Base-by-base conservation (phyloP, 805 yeast species). In the Candida pseudofarinosa region DNA sequence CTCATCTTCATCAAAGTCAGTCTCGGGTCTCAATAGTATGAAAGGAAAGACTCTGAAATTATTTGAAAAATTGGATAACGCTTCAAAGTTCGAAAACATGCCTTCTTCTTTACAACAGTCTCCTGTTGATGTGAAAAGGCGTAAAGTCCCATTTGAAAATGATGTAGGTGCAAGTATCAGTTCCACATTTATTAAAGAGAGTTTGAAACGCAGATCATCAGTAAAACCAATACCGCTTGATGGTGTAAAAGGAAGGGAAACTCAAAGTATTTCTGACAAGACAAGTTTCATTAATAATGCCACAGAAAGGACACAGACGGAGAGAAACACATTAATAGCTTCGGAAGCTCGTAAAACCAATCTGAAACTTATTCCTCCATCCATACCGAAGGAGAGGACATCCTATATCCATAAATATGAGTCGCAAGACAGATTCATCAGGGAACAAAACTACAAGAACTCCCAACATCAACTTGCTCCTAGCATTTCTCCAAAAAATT, bases 1-100 rank as follows among this genome's bases (percentile, higher is more conserved):
- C 30, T 54, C 63, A 4, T 40, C 57, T 2, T 23, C 45, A 8
- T 45, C 39, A 13, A 19, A 38, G 13, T 33, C 35, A 5, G 35
- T 32, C 2, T 23, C 30, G 7, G 28, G 28, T 2, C 46, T 19
- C 13, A 14, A 20, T 10, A 33, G 28, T 19, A 40, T 35, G n/a
- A 35, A 16, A 30, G 30, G 33, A 16, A 26, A 51, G n/a, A 46
- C 56, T 8, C 55, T 53, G 57, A 42, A 56, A 33, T 49, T 50
- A 14, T 51, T 47, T 37, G 52, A 52, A 19, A 44, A 43, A 20
- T 34, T 45, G 10, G 52, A 49, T 35, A 36, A 44, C 8, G 50
- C 46, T n/a, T 40, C 50, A 14, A 42, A 48, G 36, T 16, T 37
- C n/a, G 48, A 44, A 18, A 36, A 18, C 16, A 19, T 20, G 18